These are phyloP conservation scores for Phoma sp. DNA, from an alignment of 2,329 filamentous ascomycete genomes.

Conservation along the genomic window DNA sequence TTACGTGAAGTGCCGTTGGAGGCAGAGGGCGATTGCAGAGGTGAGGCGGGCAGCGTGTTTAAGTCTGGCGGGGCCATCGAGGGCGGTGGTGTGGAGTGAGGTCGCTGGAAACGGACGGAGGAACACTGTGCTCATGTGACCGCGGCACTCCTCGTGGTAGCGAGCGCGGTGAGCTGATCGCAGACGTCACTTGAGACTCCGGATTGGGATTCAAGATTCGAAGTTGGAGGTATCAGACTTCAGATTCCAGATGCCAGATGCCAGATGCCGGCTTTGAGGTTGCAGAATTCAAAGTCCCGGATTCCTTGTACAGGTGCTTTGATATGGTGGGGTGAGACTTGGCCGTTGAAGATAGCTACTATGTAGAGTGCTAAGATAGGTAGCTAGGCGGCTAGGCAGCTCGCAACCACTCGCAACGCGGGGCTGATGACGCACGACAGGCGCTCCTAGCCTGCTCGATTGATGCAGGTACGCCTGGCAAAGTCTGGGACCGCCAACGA, in stretches of 20 bases:
- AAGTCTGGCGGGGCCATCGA: conserved; percentile 61
- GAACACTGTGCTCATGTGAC: conserved; percentile 3
- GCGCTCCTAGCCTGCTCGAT: not conserved
- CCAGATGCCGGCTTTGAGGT: no score
- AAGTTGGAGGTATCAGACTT: no score
- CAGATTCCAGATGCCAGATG: no score
- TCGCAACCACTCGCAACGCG: not conserved
- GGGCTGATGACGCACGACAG: conserved; percentile 3
- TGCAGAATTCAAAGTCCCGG: no score
- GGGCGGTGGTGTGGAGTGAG: conserved; percentile 19
- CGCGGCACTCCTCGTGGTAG: not conserved
- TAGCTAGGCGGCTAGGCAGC: no score
- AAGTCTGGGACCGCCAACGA: not conserved
- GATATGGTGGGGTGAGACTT: conserved; percentile 1
- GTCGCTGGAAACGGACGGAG: not conserved
- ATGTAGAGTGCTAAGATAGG: no score
- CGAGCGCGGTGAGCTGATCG: conserved; percentile 13
- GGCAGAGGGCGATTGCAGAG: conserved; percentile 46
- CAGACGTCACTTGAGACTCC: no score
- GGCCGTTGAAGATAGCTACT: not conserved
- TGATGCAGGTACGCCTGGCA: conserved; percentile 12
- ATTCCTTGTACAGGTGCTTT: not conserved
- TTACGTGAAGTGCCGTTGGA: conserved; percentile 28
- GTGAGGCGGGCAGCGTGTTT: conserved; percentile 64
- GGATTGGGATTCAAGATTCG: no score